Conservation (phyloP, 2,329 filamentous ascomycete genomes). For the Arthroderma sp. region DNA sequence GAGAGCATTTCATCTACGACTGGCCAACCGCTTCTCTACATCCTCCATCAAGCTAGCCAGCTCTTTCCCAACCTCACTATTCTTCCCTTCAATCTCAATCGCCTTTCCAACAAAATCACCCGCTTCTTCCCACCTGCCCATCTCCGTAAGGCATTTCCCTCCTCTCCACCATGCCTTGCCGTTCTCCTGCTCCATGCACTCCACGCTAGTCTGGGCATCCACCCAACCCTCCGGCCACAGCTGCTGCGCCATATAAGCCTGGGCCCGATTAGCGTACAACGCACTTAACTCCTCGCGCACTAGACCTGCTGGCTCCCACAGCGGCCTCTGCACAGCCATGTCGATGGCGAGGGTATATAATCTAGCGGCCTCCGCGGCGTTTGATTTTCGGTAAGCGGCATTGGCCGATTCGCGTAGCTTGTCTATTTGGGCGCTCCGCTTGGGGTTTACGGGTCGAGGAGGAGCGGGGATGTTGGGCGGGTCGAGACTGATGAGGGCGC, state of each 20-base stretch:
- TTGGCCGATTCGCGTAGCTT: constrained; percentile 89
- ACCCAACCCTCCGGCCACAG: constrained; percentile 75
- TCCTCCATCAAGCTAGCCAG: constrained; percentile 47
- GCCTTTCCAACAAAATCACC: constrained; percentile 62
- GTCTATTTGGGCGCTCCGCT: constrained; percentile 72
- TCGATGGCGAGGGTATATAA: constrained; percentile 77
- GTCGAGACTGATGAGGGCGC: constrained; percentile 54
- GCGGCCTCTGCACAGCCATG: constrained; percentile 70
- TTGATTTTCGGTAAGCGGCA: constrained; percentile 63
- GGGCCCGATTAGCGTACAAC: constrained; percentile 74
- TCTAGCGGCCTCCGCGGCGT: constrained; percentile 60
- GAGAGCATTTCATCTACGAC: no score
- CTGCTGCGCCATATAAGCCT: constrained; percentile 72
- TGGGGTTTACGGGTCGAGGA: constrained; percentile 82
- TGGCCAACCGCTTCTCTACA: constrained; percentile 50
- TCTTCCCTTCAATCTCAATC: constrained; percentile 65
- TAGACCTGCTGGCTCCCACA: constrained; percentile 76
- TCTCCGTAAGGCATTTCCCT: constrained; percentile 76
- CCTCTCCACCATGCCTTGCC: constrained; percentile 90
- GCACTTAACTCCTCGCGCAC: constrained; percentile 72
- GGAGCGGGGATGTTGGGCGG: constrained; percentile 62
- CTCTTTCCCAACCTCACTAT: constrained; percentile 36
- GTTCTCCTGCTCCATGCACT: constrained; percentile 75
- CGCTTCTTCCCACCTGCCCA: constrained; percentile 76
- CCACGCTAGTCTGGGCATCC: constrained; percentile 78